Base-by-base conservation (phyloP, 768 basidiomycete species). In the Mycena sanguinolenta region DNA sequence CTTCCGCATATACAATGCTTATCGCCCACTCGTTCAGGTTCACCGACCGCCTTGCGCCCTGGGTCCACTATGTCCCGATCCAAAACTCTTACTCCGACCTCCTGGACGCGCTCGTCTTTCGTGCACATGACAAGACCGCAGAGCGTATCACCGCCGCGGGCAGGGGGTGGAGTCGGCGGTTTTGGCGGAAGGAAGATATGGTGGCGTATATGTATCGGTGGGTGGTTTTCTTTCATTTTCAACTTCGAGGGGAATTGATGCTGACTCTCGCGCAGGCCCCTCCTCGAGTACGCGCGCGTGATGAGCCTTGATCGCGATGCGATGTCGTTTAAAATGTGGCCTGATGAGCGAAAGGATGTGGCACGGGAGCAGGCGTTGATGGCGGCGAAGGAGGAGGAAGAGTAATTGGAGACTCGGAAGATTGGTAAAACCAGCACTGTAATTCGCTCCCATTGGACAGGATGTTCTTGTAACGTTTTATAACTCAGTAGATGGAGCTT, bases 11-110 rank as follows among this genome's bases (percentile, higher is more conserved):
- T n/a, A n/a, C n/a, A n/a, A n/a, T n/a, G n/a, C n/a, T n/a, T n/a
- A n/a, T n/a, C n/a, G n/a, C 19, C 19, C 34, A 21, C 21, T 23
- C 23, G 2, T 36, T 6, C 61, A 88, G 87, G 88, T 90, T 83
- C 67, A 81, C 75, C 2, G 87, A 89, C 66, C 83, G 88, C 32
- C 81, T 88, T 57, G 84, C 80, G 30, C 89, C 91, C 0, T 92
- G 91, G 91, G 86, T 92, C 4, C 92, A 94, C 77, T 94, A 91
- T 73, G 83, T 93, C 16, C 92, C 92, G 2, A 81, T 93, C 14
- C 88, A 90, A 73, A 75, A 88, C 1, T 89, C 90, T 70, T 85
- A 90, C 30, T 82, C 86, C 0, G 92, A 94, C 76, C 75, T 95
- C 12, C 87, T 90, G 79, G 94, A 95, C 73, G 80, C 88, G 2